phyloP scores from a whole-genome alignment of 441 rosid species.

The Kokia cookei region DNA sequence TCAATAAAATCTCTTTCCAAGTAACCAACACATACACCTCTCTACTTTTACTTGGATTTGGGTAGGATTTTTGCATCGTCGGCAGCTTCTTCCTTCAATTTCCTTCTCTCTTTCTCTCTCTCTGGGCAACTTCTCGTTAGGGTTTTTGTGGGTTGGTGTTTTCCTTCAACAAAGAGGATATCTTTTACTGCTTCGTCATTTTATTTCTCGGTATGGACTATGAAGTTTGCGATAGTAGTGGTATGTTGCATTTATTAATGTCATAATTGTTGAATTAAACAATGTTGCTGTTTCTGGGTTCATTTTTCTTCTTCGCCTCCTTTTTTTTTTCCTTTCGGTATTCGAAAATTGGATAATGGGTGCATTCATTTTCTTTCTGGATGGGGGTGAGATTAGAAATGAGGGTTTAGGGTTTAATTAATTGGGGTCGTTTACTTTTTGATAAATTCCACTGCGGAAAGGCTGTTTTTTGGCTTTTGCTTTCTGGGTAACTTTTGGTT shows the following conservation, averaged over 20 bases:
- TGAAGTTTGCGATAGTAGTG: conserved; percentile 38
- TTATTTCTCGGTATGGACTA: conserved; percentile 35
- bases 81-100: neutral
- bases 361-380: neutral
- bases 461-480: neutral
- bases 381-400: neutral
- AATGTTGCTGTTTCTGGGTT: conserved; percentile 1
- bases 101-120: conserved; percentile 1
- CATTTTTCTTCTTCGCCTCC: neutral
- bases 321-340: neutral
- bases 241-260: conserved; percentile 21
- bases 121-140: conserved; percentile 7
- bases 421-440: neutral
- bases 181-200: neutral
- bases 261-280: neutral
- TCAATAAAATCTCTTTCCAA: neutral
- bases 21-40: neutral
- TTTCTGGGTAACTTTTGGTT: neutral
- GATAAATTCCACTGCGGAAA: neutral
- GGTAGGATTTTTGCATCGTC: conserved; percentile 1
- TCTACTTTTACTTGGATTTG: neutral
- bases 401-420: conserved; percentile 28
- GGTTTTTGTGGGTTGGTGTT: conserved; percentile 4
- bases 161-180: neutral
- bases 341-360: neutral